phyloP scores from a whole-genome alignment of 306 rosid genomes.

The Prunus salicina region DNA sequence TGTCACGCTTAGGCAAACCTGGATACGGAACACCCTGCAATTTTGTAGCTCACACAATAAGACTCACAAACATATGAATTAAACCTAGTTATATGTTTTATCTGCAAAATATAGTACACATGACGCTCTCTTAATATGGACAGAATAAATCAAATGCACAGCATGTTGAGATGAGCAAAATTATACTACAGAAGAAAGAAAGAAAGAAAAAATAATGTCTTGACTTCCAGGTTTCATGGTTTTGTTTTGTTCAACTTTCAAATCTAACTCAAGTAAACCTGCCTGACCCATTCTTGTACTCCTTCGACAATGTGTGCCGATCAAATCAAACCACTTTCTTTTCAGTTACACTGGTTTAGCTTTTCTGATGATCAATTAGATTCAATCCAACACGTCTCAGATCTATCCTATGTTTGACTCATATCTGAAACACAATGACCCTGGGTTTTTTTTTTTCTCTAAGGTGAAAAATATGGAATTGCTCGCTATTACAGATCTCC shows the following conservation, averaged over 20 bases:
- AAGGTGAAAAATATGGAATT: neutral
- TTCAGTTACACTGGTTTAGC: neutral
- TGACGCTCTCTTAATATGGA: neutral
- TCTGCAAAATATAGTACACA: neutral
- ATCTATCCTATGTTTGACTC: neutral
- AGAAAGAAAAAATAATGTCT: neutral
- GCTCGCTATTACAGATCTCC: neutral
- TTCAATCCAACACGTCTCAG: neutral
- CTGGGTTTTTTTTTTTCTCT: neutral
- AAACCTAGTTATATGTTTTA: too few species aligned
- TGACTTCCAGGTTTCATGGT: neutral
- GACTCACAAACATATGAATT: neutral
- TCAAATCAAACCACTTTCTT: neutral
- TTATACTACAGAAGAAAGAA: neutral
- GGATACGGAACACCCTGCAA: slow-evolving; percentile 81
- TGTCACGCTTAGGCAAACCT: slow-evolving; percentile 82
- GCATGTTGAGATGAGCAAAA: neutral
- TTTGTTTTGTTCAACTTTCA: neutral
- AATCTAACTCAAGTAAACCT: neutral
- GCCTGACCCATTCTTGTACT: neutral
- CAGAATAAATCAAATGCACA: neutral
- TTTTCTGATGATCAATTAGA: neutral
- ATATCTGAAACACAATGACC: neutral
- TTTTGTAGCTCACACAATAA: slow-evolving; percentile 31
- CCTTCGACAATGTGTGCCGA: neutral